Conservation (phyloP, 139 green algal genomes). For the Zygnema circumcarinatum region DNA sequence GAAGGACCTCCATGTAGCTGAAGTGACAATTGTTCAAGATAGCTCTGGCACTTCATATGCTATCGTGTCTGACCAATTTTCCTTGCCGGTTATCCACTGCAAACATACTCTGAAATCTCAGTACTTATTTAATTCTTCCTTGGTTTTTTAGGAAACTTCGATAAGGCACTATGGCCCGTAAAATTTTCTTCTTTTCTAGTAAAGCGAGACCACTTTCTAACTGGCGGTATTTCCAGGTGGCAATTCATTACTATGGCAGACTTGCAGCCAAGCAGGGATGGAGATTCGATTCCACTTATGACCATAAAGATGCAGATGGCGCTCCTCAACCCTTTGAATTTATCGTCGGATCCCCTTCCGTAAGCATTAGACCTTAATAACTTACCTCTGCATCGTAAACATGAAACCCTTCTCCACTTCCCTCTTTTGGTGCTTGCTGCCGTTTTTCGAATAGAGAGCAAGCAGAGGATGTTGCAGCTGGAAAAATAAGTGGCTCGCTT, state of each 20-base stretch:
- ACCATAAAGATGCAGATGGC: slow-evolving; percentile 27
- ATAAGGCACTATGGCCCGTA: too few species aligned
- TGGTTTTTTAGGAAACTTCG: too few species aligned
- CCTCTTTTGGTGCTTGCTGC: background rate
- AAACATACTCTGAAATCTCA: too few species aligned
- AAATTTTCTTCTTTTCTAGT: too few species aligned
- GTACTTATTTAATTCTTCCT: too few species aligned
- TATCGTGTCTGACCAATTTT: too few species aligned
- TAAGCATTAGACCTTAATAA: background rate
- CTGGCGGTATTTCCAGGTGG: slow-evolving; percentile 5
- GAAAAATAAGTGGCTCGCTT: too few species aligned
- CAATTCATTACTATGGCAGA: slow-evolving; percentile 47
- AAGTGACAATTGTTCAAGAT: too few species aligned
- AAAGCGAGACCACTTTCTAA: background rate
- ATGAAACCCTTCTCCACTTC: background rate
- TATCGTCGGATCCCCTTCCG: background rate
- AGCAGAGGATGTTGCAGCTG: background rate
- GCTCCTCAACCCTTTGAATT: slow-evolving; percentile 31
- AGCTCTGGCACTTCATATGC: too few species aligned
- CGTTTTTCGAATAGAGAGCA: background rate
- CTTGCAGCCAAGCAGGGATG: slow-evolving; percentile 51
- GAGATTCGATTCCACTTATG: slow-evolving; percentile 45
- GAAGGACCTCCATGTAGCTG: too few species aligned
- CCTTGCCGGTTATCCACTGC: too few species aligned
- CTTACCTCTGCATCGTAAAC: too few species aligned